Percentiles rank a stretch among this genome's conserved stretches.
phyloP scores from a whole-genome alignment of 1,139 yeast genomes.

The Spencermartinsiella ligniputridi region DNA sequence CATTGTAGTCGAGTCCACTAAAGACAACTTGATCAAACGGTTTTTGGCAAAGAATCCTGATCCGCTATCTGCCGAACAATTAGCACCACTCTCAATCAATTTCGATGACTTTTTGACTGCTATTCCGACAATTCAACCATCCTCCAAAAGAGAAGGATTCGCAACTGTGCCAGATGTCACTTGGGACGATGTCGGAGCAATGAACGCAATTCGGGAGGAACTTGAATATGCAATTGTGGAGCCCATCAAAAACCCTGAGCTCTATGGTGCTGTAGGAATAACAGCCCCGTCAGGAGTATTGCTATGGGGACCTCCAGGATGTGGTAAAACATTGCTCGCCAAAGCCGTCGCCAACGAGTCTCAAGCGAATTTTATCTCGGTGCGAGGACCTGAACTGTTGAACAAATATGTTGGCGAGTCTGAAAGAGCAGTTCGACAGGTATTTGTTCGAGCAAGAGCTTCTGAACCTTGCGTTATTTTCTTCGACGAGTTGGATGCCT shows the following conservation, averaged over 20 bases:
- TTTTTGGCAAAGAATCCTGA: conserved; percentile 73
- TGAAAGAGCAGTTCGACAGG: conserved; percentile 92
- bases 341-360: conserved; percentile 98
- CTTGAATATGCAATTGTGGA: conserved; percentile 96
- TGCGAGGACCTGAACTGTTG: conserved; percentile 89
- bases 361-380: conserved; percentile 89
- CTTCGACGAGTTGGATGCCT: conserved; percentile 93
- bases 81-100: conserved; percentile 67
- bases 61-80: conserved; percentile 69
- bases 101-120: conserved; percentile 80
- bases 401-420: conserved; percentile 97
- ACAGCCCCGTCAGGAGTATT: conserved; percentile 96
- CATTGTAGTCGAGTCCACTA: conserved; percentile 10
- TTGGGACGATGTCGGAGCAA: conserved; percentile 94
- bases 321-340: conserved; percentile 93
- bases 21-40: conserved; percentile 33
- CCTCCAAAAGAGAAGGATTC: conserved; percentile 97
- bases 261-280: conserved; percentile 86
- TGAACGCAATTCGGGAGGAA: conserved; percentile 74
- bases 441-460: conserved; percentile 89
- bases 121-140: conserved; percentile 90
- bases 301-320: conserved; percentile 99
- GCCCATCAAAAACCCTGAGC: conserved; percentile 89
- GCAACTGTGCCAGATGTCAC: conserved; percentile 98
- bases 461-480: conserved; percentile 93